These are phyloP conservation scores for Podospora anserina DNA, from an alignment of 495 filamentous ascomycete species.

Conservation along the genomic window DNA sequence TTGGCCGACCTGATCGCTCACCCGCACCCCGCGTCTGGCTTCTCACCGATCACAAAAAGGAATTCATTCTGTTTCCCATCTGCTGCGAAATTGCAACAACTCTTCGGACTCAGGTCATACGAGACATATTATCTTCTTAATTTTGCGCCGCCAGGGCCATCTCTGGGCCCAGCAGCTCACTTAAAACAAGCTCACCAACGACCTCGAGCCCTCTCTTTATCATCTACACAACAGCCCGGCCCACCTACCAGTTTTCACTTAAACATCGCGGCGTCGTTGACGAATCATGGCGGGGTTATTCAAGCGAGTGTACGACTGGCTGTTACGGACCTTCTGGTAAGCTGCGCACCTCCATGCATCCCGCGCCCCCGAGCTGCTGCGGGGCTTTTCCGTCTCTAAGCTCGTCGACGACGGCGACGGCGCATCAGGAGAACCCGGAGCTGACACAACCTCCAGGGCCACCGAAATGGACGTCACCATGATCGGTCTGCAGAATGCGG, in stretches of 20 bases:
- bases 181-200: slow-evolving; percentile 30
- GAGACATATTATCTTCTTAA: slow-evolving; percentile 47
- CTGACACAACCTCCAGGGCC: slow-evolving; percentile 60
- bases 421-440: slow-evolving; percentile 10
- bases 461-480: slow-evolving; percentile 99
- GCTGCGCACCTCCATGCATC: slow-evolving; percentile 35
- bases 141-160: slow-evolving; percentile 30
- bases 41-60: slow-evolving; percentile 28
- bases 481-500: slow-evolving; percentile 98
- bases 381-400: slow-evolving; percentile 19
- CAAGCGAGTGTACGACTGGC: slow-evolving; percentile 94
- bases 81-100: slow-evolving; percentile 31
- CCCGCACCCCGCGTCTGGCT: slow-evolving; percentile 26
- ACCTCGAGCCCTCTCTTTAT: slow-evolving; percentile 23
- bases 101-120: slow-evolving; percentile 37
- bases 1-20: slow-evolving; percentile 29
- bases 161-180: slow-evolving; percentile 39
- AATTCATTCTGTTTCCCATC: slow-evolving; percentile 27
- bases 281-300: slow-evolving; percentile 52
- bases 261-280: neutral
- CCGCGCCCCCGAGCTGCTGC: slow-evolving; percentile 20
- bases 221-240: slow-evolving; percentile 15
- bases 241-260: neutral
- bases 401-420: slow-evolving; percentile 9
- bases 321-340: slow-evolving; percentile 97